Evolutionary conservation across 2,329 filamentous ascomycete genomes (phyloP).

Genomic region (Pseudodiploospora longispora): DNA sequence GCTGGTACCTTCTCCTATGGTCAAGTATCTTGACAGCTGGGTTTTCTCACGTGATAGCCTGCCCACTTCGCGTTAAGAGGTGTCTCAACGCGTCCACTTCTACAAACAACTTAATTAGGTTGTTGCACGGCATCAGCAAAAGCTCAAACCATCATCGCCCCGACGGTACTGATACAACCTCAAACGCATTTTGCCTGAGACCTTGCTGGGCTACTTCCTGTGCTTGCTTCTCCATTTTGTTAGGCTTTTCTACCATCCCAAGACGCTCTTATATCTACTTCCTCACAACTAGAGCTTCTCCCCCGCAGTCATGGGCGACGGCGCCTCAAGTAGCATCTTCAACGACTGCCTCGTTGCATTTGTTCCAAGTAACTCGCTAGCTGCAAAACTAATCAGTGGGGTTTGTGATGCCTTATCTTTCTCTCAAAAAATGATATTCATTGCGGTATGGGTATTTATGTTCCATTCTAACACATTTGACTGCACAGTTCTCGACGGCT

Average conservation of each 20-base stretch:
- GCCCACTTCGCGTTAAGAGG: conserved; percentile 26
- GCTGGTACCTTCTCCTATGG: too few species aligned
- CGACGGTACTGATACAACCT: too few species aligned
- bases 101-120: conserved; percentile 4
- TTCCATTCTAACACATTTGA: too few species aligned
- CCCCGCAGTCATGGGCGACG: conserved; percentile 21
- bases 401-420: conserved; percentile 16
- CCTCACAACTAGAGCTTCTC: neutral
- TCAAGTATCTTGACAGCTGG: conserved; percentile 2
- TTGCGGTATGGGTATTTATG: too few species aligned
- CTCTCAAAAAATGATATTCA: too few species aligned
- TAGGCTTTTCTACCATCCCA: too few species aligned
- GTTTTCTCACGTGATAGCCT: conserved; percentile 26
- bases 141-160: too few species aligned
- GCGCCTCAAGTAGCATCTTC: conserved; percentile 24
- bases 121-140: too few species aligned
- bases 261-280: too few species aligned
- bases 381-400: conserved; percentile 33
- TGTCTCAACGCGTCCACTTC: conserved; percentile 7
- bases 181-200: too few species aligned
- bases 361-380: conserved; percentile 33
- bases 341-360: conserved; percentile 37
- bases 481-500: conserved; percentile 31
- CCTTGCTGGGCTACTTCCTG: too few species aligned
- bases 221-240: too few species aligned